phyloP scores from a whole-genome alignment of 176 grass and related monocot species.

The Otatea glauca region DNA sequence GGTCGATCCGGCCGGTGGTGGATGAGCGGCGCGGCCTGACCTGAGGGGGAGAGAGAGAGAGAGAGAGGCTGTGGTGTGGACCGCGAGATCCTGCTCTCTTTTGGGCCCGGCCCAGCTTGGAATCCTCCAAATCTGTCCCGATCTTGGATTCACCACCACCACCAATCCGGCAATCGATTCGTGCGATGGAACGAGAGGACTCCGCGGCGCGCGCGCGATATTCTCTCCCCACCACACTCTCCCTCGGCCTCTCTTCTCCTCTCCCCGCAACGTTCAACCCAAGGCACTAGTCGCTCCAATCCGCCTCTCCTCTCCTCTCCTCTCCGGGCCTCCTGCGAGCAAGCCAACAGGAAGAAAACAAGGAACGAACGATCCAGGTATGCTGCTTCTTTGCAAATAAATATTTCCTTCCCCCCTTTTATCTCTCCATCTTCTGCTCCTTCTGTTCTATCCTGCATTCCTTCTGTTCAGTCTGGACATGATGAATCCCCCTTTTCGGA shows the following conservation, averaged over 20 bases:
- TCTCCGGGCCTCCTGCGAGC: not conserved
- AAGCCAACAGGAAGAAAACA: not conserved
- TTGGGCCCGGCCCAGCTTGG: not conserved
- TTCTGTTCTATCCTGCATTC: no score
- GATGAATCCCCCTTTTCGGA: not conserved
- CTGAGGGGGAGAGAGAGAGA: no score
- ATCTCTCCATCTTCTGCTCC: no score
- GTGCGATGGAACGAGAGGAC: not conserved
- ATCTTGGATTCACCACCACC: not conserved
- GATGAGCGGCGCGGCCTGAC: not conserved
- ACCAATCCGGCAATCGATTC: no score
- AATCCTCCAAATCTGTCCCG: constrained; percentile 3
- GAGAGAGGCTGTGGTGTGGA: no score
- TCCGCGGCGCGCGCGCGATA: constrained; percentile 48
- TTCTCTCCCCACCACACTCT: constrained; percentile 53
- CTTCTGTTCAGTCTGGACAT: not conserved
- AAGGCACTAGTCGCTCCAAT: not conserved
- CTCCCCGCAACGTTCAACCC: not conserved
- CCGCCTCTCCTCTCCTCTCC: not conserved
- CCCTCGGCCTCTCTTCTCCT: not conserved
- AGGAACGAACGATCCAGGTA: constrained; percentile 37
- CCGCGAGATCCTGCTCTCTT: no score
- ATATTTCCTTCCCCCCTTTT: no score
- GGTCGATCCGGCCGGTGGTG: constrained; percentile 23
- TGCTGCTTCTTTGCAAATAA: not conserved